Evolutionary conservation across 2,329 filamentous ascomycete species (phyloP), one percentile per base, ranked within the genome.

Genomic region (Exophiala sideris): DNA sequence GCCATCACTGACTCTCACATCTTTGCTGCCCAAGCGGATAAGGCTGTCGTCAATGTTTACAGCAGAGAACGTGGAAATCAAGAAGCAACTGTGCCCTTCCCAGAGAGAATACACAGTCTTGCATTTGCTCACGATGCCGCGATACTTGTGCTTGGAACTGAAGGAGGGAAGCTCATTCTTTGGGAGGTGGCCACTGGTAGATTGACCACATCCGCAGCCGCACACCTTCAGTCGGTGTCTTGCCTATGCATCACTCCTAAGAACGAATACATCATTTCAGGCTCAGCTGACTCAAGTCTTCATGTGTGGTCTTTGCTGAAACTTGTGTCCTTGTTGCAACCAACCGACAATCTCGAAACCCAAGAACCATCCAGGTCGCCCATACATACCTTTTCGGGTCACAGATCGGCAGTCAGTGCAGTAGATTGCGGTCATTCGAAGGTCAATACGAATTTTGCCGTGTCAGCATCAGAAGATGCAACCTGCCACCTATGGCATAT

Each of bases 401-500:
- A 92, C 83, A 57, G 82, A 79, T 65, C 73, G 48, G 67, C 67
- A 12, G 72, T 77, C 48, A 71, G 69, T 5, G 73, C 77, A 2
- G 67, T 85, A n/a, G 71, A 71, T 8, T 69, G 80, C 50, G 86
- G 88, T 14, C 84, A 88, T 65, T 86, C 87, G 66, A 76, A 79
- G 56, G 86, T 83, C 67, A 82, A 85, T 64, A 87, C 87, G 54
- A 92, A 89, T 69, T 84, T 97, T 57, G 91, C 88, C 55, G 80
- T 96, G 16, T 95, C 92, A 2, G 83, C 86, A 5, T 89, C 89
- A 61, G 85, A 83, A 64, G 94, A 97, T 73, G 91, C 89, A 71
- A 94, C 89, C 6, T 89, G 89, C 63, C 86, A 96, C 65, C 79
- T 95, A 56, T 99, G 94, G 94, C 91, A 97, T 72, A 95, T 95